Conservation (phyloP, 148 eudicot species). For the Suaeda aralocaspica region DNA sequence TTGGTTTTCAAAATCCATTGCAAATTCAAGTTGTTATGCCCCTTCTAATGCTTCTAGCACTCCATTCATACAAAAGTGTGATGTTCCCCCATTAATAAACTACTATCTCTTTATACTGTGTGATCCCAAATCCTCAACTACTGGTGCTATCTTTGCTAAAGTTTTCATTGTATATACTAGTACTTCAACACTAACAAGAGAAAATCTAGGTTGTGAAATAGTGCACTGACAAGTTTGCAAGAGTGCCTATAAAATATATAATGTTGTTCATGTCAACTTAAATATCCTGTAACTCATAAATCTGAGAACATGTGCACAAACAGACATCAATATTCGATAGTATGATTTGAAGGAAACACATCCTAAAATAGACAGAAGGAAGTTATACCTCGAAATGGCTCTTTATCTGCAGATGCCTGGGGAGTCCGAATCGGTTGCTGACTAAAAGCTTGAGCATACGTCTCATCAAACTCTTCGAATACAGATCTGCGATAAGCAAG, state of each 20-base stretch:
- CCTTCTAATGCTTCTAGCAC: neutral
- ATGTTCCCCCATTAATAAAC: neutral
- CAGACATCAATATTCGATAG: neutral
- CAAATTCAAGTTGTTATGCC: neutral
- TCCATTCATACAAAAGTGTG: neutral
- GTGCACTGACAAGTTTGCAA: neutral
- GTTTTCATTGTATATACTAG: neutral
- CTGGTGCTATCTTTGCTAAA: neutral
- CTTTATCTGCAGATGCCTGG: constrained; percentile 29
- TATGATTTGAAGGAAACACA: neutral
- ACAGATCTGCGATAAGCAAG: constrained; percentile 66
- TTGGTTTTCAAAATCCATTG: neutral
- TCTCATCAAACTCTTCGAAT: constrained; percentile 83
- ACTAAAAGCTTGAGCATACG: constrained; percentile 92
- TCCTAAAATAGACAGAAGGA: neutral
- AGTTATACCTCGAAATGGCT: constrained; percentile 53
- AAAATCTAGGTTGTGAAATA: neutral
- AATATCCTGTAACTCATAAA: neutral
- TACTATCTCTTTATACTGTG: neutral
- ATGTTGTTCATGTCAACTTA: neutral
- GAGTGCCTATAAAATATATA: neutral
- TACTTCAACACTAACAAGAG: neutral
- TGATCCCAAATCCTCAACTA: neutral
- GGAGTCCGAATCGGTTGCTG: constrained; percentile 45
- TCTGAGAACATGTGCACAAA: neutral